Percentiles rank a stretch among this genome's conserved stretches.
phyloP scores from a whole-genome alignment of 176 grass and related monocot genomes.

The Hyparrhenia diplandra region DNA sequence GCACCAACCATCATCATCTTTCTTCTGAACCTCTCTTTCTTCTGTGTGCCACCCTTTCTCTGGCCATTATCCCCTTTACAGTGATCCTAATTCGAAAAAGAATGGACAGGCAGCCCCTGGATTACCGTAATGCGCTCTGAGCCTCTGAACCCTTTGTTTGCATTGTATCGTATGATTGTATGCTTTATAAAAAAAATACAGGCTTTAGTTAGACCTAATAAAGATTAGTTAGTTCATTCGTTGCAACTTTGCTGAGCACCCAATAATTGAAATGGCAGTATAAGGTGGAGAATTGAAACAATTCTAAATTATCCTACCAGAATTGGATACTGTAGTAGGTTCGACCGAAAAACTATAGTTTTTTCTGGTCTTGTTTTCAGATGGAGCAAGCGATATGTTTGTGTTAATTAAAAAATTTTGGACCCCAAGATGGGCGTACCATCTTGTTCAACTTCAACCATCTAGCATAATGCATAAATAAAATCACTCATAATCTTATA shows the following conservation, averaged over 20 bases:
- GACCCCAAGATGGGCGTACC: constrained; percentile 1
- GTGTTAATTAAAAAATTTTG: neutral
- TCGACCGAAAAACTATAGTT: neutral
- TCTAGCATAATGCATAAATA: neutral
- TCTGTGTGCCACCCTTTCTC: neutral
- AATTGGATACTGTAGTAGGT: neutral
- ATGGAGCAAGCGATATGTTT: constrained; percentile 1
- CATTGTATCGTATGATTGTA: constrained; percentile 25
- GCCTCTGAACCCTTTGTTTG: constrained; percentile 5
- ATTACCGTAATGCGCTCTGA: constrained; percentile 6
- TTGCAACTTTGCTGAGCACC: constrained; percentile 9
- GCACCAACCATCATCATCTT: constrained; percentile 7
- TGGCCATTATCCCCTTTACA: constrained; percentile 27
- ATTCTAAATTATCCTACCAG: neutral
- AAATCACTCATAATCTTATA: neutral
- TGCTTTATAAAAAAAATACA: constrained; percentile 15
- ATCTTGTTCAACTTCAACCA: neutral
- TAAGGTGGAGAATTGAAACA: neutral
- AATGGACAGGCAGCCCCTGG: neutral
- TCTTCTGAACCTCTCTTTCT: constrained; percentile 13
- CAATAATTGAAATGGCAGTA: constrained; percentile 32
- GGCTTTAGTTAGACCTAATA: constrained; percentile 9
- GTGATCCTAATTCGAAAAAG: neutral
- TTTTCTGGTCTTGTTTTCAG: neutral
- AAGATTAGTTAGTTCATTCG: constrained; percentile 23